These are phyloP conservation scores for Trichoderma brevicompactum DNA, from an alignment of 2,329 filamentous ascomycete genomes.

Conservation along the genomic window DNA sequence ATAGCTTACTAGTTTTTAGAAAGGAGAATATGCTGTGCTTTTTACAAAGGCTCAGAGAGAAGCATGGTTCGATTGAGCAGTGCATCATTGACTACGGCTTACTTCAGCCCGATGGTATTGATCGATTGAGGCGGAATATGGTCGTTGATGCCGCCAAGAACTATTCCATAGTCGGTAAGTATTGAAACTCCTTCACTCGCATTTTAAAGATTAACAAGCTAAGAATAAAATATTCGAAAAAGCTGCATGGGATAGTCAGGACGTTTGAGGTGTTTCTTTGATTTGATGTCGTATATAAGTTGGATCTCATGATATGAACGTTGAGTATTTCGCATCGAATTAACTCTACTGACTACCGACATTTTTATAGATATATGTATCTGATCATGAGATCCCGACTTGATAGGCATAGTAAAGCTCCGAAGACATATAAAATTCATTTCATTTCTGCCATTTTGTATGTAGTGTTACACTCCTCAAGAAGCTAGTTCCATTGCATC, in stretches of 20 bases:
- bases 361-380: no score
- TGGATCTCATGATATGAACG: background rate
- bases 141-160: constrained; percentile 10
- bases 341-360: no score
- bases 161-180: constrained; percentile 8
- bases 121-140: background rate
- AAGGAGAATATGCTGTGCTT: constrained; percentile 10
- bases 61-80: constrained; percentile 6
- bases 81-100: background rate
- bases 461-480: no score
- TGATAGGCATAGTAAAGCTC: no score
- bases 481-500: no score
- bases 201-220: background rate
- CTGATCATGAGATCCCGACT: no score
- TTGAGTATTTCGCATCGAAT: background rate
- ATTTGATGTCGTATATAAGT: background rate
- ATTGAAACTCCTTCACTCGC: background rate
- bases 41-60: background rate
- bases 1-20: background rate
- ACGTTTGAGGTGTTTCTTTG: background rate
- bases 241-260: constrained; percentile 5
- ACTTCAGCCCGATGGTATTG: background rate
- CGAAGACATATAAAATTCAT: no score
- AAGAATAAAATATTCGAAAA: background rate
- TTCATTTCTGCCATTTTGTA: no score